Base-by-base conservation (phyloP, 2,329 filamentous ascomycete species). In the Ophioceras dolichostomum region DNA sequence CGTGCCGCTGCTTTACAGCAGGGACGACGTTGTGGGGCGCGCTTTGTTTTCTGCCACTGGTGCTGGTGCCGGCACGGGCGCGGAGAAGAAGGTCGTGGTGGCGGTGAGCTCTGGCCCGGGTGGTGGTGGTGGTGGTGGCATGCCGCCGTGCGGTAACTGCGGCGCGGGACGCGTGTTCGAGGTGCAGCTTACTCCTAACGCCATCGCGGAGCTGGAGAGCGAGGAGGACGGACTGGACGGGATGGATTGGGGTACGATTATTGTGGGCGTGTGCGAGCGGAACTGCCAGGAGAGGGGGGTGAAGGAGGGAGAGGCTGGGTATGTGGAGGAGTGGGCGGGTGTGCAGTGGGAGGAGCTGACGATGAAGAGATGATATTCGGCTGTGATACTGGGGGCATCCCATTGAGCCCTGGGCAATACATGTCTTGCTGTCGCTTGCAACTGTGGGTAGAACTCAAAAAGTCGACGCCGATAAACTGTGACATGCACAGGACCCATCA, bases 161-260 rank as follows among this genome's bases (percentile, higher is more conserved):
- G 81, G 83, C 8, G 73, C 69, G 0, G 66, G 71, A 35, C 75
- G 89, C 44, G 76, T 82, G 12, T 96, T 96, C 55, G 91, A 98
- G 67, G 68, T 94, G 41, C 91, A 98, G 66, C 65, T 98, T 45
- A 88, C 82, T 47, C 91, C 91, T 29, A 83, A 94, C 54, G 80
- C 87, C 3, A 98, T 98, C 49, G 76, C 77, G 21, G 83, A 93
- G 65, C 65, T 96, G 38, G 91, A 96, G 64, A 78, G 72, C 2
- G 83, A 88, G 30, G 78, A 81, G 39, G 56, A 77, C 47, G 73
- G 72, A 28, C 51, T 80, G 16, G 70, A 94, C 65, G 91, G 88
- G 0, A 98, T 98, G 91, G 91, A 98, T 51, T 98, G 91, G 91
- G 89, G 89, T 0, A 96, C 87, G 1, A 72, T 98, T 8, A 76